These are phyloP conservation scores for Teratosphaeria nubilosa DNA, from an alignment of 2,329 filamentous ascomycete genomes.

Conservation along the genomic window DNA sequence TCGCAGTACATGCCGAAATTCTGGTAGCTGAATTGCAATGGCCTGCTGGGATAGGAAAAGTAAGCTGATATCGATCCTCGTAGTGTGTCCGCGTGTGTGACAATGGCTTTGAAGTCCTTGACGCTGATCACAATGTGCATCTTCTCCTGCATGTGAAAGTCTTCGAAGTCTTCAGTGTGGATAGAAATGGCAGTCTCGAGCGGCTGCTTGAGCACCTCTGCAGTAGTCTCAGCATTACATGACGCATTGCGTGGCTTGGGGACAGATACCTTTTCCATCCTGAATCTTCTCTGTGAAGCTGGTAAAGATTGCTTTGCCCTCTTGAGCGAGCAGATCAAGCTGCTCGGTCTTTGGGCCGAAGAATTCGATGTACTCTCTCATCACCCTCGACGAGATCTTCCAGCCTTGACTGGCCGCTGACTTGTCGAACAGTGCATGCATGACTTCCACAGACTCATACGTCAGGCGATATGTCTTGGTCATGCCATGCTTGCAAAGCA, in stretches of 20 bases:
- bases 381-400: slow-evolving; percentile 59
- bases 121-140: slow-evolving; percentile 73
- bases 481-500: slow-evolving; percentile 64
- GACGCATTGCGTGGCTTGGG: neutral
- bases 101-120: slow-evolving; percentile 72
- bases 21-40: slow-evolving; percentile 62
- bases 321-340: slow-evolving; percentile 65
- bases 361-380: slow-evolving; percentile 69
- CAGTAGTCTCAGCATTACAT: slow-evolving; percentile 1
- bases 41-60: slow-evolving; percentile 61
- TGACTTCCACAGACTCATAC: slow-evolving; percentile 63
- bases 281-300: slow-evolving; percentile 73
- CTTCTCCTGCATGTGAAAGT: slow-evolving; percentile 62
- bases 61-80: slow-evolving; percentile 56
- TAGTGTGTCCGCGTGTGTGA: slow-evolving; percentile 62
- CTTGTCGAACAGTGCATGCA: slow-evolving; percentile 65
- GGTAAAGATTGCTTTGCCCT: slow-evolving; percentile 61
- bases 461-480: slow-evolving; percentile 68
- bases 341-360: slow-evolving; percentile 74
- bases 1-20: slow-evolving; percentile 61
- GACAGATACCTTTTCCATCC: slow-evolving; percentile 47
- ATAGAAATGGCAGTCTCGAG: slow-evolving; percentile 70
- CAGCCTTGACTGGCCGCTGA: slow-evolving; percentile 58
- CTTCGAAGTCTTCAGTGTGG: slow-evolving; percentile 65
- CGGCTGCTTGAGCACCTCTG: slow-evolving; percentile 68